Conservation (phyloP, 768 basidiomycete species). For the Collybiopsis confluens region DNA sequence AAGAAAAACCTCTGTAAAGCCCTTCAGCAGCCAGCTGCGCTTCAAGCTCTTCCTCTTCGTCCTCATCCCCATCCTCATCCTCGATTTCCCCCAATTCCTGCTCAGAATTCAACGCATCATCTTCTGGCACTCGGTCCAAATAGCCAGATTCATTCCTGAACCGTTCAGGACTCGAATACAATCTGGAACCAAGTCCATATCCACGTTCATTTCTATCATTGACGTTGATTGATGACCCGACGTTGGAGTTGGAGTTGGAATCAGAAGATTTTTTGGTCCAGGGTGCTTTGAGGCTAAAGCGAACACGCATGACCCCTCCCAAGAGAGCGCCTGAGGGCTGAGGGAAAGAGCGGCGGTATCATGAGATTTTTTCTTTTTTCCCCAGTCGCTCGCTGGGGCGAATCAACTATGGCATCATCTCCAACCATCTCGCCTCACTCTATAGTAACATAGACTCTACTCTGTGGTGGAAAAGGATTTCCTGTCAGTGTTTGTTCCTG, state of each 20-base stretch:
- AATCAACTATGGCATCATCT: too few species aligned
- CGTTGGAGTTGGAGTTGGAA: neutral
- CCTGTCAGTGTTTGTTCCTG: too few species aligned
- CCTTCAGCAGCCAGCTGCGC: constrained; percentile 46
- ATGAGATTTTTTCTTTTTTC: too few species aligned
- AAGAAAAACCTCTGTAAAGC: constrained; percentile 40
- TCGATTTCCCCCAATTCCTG: constrained; percentile 13
- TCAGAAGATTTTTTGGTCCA: neutral
- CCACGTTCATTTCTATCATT: neutral
- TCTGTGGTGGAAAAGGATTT: too few species aligned
- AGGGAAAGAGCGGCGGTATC: too few species aligned
- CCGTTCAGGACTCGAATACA: constrained; percentile 28
- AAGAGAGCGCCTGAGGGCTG: too few species aligned
- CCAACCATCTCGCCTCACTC: too few species aligned
- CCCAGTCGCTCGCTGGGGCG: too few species aligned
- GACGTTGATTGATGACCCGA: too few species aligned
- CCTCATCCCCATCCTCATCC: constrained; percentile 33
- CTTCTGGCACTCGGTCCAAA: constrained; percentile 36
- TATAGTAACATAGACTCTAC: too few species aligned
- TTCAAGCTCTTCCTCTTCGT: constrained; percentile 29
- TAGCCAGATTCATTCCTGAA: constrained; percentile 16
- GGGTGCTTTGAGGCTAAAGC: constrained; percentile 4
- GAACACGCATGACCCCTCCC: neutral
- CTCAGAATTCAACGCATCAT: constrained; percentile 17
- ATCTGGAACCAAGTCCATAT: neutral